Evolutionary conservation across 768 basidiomycete genomes (phyloP).

Genomic region (Pleurotus djamor): DNA sequence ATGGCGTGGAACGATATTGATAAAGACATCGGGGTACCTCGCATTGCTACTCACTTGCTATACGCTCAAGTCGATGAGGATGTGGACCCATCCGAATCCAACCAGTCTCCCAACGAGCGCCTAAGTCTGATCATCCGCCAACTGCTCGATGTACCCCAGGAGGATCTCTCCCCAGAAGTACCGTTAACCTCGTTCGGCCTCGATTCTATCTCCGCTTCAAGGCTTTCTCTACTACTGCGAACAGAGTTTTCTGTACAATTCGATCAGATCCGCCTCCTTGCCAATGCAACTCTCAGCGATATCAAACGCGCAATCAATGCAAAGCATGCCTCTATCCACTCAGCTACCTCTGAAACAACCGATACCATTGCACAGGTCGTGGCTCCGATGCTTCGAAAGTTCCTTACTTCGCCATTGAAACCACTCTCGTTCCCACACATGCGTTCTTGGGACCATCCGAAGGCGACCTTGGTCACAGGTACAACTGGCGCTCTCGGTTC

Average conservation of each 20-base stretch:
- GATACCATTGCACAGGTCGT: not conserved
- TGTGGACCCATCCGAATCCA: not conserved
- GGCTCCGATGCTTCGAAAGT: not conserved
- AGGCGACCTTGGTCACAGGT: not conserved
- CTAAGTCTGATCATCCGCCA: slow-evolving; percentile 25
- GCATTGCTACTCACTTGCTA: slow-evolving; percentile 13
- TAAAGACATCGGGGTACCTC: slow-evolving; percentile 17
- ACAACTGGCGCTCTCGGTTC: not conserved
- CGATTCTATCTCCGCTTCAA: slow-evolving; percentile 37
- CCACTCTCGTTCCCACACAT: not conserved
- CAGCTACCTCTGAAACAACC: not conserved
- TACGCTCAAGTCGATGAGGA: not conserved
- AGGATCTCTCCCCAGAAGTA: not conserved
- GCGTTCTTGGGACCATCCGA: not conserved
- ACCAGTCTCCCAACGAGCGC: slow-evolving; percentile 11
- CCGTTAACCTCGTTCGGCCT: slow-evolving; percentile 40
- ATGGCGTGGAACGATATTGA: slow-evolving; percentile 25
- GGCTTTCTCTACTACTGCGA: slow-evolving; percentile 28
- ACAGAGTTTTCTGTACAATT: slow-evolving; percentile 18
- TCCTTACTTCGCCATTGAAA: not conserved
- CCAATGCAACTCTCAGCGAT: slow-evolving; percentile 26
- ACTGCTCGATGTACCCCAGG: slow-evolving; percentile 29
- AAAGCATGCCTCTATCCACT: not conserved
- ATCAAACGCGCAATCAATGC: slow-evolving; percentile 9
- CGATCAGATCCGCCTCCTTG: slow-evolving; percentile 33